Percentiles rank a stretch among this genome's conserved stretches.
Evolutionary conservation across 805 yeast species (phyloP).

Genomic region (Metschnikowia lochheadii): DNA sequence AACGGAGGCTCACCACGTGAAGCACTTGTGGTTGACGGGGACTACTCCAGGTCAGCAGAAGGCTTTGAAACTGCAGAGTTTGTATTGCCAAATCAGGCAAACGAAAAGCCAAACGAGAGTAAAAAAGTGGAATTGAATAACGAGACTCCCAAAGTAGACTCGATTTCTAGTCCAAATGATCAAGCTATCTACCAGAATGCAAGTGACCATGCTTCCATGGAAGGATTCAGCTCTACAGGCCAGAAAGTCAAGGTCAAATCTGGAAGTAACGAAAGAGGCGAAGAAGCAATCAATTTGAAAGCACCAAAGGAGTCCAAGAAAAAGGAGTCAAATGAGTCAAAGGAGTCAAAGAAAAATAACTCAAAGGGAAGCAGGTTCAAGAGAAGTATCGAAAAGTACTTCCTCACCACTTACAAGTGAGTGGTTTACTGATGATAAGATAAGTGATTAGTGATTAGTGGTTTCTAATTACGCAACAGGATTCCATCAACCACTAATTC

Average conservation of each 20-base stretch:
- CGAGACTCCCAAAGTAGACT: too few species aligned
- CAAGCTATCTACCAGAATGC: background rate
- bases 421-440: background rate
- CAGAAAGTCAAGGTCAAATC: background rate
- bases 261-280: background rate
- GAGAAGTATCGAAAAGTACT: constrained; percentile 26
- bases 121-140: too few species aligned
- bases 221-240: background rate
- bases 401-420: constrained; percentile 24
- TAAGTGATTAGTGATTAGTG: too few species aligned
- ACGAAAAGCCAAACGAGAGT: background rate
- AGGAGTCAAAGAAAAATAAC: background rate
- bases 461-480: too few species aligned
- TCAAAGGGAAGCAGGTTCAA: constrained; percentile 16
- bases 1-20: background rate
- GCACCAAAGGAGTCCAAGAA: constrained; percentile 3
- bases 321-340: background rate
- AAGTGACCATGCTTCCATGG: background rate
- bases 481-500: too few species aligned
- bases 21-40: background rate
- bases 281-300: background rate
- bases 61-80: background rate
- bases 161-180: too few species aligned
- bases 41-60: background rate
- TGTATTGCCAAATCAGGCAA: background rate